Conservation (phyloP, 805 yeast genomes). For the Cephaloascus albidus region DNA sequence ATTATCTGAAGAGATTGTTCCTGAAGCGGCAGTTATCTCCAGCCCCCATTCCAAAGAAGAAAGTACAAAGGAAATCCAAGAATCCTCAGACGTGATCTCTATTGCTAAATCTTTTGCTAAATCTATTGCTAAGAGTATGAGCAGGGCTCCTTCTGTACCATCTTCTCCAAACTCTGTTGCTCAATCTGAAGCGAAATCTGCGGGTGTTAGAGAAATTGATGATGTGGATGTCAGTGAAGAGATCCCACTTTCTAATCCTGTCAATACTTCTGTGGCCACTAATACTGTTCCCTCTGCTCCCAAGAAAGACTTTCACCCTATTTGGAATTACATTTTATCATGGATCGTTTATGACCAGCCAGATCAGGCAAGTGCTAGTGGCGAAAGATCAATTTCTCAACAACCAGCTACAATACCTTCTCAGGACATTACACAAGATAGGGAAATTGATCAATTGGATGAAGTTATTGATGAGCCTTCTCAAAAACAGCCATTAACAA, state of each 20-base stretch:
- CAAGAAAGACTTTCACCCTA: conserved; percentile 20
- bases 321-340: conserved; percentile 26
- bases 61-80: background rate
- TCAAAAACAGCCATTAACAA: conserved; percentile 1
- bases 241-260: background rate
- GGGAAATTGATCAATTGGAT: background rate
- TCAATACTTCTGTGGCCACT: background rate
- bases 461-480: background rate
- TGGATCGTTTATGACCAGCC: conserved; percentile 21
- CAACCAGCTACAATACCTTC: no score
- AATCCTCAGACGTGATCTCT: background rate
- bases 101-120: background rate
- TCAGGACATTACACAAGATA: no score
- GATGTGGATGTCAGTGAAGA: background rate
- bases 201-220: background rate
- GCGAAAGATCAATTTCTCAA: background rate
- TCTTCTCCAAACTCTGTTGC: background rate
- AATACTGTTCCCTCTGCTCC: conserved; percentile 1
- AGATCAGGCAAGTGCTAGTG: background rate
- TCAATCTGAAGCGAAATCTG: background rate
- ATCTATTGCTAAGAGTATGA: no score
- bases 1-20: no score
- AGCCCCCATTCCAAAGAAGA: background rate
- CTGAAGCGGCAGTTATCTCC: background rate
- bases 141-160: no score